Evolutionary conservation across 2,329 filamentous ascomycete genomes (phyloP).

Genomic region (Hypoxylon sp.): DNA sequence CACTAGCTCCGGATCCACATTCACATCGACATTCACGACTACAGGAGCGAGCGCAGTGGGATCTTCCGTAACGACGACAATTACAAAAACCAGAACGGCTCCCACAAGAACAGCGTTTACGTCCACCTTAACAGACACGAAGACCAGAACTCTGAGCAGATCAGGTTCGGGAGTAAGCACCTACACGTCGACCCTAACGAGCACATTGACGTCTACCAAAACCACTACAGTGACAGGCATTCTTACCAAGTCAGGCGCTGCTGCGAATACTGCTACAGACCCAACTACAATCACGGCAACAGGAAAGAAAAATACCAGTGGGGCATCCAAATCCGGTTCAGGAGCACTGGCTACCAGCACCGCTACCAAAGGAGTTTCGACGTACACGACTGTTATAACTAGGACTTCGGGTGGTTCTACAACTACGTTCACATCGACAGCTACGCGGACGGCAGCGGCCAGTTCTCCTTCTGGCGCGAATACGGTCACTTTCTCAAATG

Average conservation of each 20-base stretch:
- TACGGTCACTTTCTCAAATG: background rate
- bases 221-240: background rate
- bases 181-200: conserved; percentile 33
- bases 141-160: conserved; percentile 30
- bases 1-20: conserved; percentile 20
- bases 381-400: conserved; percentile 28
- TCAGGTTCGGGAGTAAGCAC: conserved; percentile 28
- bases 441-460: background rate
- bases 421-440: conserved; percentile 28
- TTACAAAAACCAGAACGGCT: background rate
- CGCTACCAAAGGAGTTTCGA: background rate
- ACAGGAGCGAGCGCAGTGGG: background rate
- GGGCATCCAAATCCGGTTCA: background rate
- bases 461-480: conserved; percentile 1
- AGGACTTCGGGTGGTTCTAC: conserved; percentile 4
- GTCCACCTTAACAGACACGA: conserved; percentile 33
- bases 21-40: conserved; percentile 22
- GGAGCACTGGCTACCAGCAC: background rate
- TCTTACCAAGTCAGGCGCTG: background rate
- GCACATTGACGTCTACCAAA: conserved; percentile 26
- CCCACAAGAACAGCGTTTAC: conserved; percentile 12
- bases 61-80: too few relatives aligned
- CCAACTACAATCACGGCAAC: conserved; percentile 1
- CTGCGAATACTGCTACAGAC: conserved; percentile 3
- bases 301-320: background rate